Base-by-base conservation (phyloP, 78 protist genomes). In the Mantamonas sphyraenae region DNA sequence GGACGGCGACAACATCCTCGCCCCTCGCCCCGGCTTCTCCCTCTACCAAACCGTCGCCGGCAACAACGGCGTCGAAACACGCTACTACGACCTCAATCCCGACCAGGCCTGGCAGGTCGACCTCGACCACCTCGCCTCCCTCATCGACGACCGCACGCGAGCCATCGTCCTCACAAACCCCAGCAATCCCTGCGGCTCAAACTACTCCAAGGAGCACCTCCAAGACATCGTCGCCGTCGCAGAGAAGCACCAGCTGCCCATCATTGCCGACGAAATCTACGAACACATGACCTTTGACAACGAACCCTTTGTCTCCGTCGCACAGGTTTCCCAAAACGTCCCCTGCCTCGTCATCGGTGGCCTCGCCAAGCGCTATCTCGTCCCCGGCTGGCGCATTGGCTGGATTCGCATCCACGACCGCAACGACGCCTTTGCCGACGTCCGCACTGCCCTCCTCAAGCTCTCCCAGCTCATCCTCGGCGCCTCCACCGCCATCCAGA, bases 381-480 rank as follows among this genome's bases (percentile, higher is more conserved):
- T 93, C 4, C 97, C 97, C 33, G 97, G 97, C 28, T 90, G 95
- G 95, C 73, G 97, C 42, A 40, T 93, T 9, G 97, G 97, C 42
- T 93, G 97, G 97, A 19, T 88, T 37, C 42, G 77, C 9, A 39
- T 85, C 31, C 82, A 87, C 64, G 94, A 93, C 67, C 77, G 83
- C 42, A 31, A 68, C 45, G 37, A 74, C 59, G 45, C 68, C 22
- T 53, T 84, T 51, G 22, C 26, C 22, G 74, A 72, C 17, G 73
- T 87, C 39, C 57, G 64, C 14, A 33, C 22, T 12, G 90, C 72
- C 7, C 31, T 90, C 5, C 19, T 43, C 22, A 26, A 56, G 28
- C 61, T 90, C 26, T 63, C 90, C 22, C 91, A 89, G 62, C 3
- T 86, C 56, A 66, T 86, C 51, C 72, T 90, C 34, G 92, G 95